Evolutionary conservation across 257 asterid genomes (phyloP).

Genomic region (Penstemon eatonii): DNA sequence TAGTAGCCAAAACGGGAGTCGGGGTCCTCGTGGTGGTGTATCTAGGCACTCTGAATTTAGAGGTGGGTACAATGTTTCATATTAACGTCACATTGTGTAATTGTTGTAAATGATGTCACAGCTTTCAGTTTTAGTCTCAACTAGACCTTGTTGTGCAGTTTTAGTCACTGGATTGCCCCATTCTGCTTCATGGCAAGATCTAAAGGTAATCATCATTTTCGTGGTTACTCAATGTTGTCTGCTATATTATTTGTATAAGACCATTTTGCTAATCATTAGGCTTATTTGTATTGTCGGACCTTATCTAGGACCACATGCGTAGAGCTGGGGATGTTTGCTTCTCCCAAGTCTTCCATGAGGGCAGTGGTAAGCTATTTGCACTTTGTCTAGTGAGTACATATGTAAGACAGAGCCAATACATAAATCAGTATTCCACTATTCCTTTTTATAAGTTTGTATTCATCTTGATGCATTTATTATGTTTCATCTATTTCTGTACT

Average conservation of each 20-base stretch:
- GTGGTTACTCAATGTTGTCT: conserved; percentile 17
- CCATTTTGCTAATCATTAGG: conserved; percentile 8
- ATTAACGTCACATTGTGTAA: not conserved
- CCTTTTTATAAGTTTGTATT: not conserved
- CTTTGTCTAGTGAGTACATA: not conserved
- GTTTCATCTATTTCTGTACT: not conserved
- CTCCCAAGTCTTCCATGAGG: conserved; percentile 94
- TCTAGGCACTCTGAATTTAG: conserved; percentile 91
- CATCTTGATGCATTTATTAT: conserved; percentile 7
- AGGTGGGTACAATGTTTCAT: conserved; percentile 40
- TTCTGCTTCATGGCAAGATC: conserved; percentile 99
- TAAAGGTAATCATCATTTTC: conserved; percentile 54
- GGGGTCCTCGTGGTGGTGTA: conserved; percentile 95
- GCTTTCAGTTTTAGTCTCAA: conserved; percentile 15
- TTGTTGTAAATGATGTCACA: not conserved
- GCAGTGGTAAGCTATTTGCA: conserved; percentile 67
- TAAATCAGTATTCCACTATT: not conserved
- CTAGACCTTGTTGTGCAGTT: conserved; percentile 46
- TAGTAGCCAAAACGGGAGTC: conserved; percentile 44
- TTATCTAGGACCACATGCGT: conserved; percentile 94
- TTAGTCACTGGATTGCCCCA: conserved; percentile 79
- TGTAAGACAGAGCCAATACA: not conserved
- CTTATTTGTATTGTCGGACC: conserved; percentile 23
- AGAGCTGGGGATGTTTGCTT: conserved; percentile 99
- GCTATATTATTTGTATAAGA: conserved; percentile 1